Base-by-base conservation (phyloP, 2,329 filamentous ascomycete species). In the Ceratocystiopsis sp. region DNA sequence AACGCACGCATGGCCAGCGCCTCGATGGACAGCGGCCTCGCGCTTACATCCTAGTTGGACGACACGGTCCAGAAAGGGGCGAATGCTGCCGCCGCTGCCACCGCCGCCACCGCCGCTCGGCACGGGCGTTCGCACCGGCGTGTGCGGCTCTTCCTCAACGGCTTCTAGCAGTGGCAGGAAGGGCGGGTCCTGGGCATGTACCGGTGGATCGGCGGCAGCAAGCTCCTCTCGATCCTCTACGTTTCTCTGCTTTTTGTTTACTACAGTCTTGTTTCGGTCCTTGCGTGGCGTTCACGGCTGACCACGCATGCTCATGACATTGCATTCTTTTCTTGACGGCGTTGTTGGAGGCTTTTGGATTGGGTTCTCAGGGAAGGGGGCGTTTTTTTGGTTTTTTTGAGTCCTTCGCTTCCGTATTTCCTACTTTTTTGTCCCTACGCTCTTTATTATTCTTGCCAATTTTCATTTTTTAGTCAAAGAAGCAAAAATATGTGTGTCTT, bases 1-100 rank as follows among this genome's bases (percentile, higher is more conserved):
- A 50, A 43, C 35, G 19, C 38, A 21, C 37, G 43, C 35, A 15
- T 33, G 15, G 39, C 48, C 9, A 49, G 48, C 17, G 48, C 48
- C 13, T 55, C 53, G 3, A 46, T 53, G n/a, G 53, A 56, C 44
- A 56, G 54, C 40, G 53, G 53, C 17, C 49, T 55, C 3, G 53
- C 52, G 0, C 41, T 56, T 42, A 45, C 50, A 38, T 42, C 45
- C 13, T 50, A 38, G 45, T 17, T 21, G 25, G 25, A 29, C 25
- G 9, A 29, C 25, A 29, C 25, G 25, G 25, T 11, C 25, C 25
- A 29, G 25, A 29, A 29, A 10, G 25, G 25, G 25, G 10, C 25
- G 5, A 8, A 7, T 11, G 25, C 9, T 11, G 25, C 25, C 25
- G 2, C 25, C 25, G 25, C 25, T 10, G 25, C 25, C 25, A 29